Conservation (phyloP, 768 basidiomycete genomes). For the Trametes villosa region DNA sequence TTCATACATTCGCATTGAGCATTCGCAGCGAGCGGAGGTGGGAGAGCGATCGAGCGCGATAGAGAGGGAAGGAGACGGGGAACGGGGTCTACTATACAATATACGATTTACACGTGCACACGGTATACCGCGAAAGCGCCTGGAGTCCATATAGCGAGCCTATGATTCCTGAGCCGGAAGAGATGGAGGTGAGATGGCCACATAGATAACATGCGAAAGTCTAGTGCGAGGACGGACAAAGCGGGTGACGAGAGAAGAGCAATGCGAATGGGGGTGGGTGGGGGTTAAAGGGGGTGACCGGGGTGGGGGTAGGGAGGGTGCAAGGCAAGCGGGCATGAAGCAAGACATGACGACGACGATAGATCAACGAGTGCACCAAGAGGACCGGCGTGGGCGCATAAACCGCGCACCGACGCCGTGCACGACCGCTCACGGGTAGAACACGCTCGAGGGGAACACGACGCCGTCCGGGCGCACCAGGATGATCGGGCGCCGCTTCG, state of each 20-base stretch:
- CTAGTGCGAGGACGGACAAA: conserved; percentile 24
- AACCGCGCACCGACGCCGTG: background rate
- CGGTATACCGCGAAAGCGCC: too few species aligned
- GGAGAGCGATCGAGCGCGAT: too few species aligned
- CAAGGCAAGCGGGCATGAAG: background rate
- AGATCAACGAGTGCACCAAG: background rate
- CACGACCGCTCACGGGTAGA: conserved; percentile 66
- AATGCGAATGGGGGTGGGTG: conserved; percentile 13
- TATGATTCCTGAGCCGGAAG: conserved; percentile 10
- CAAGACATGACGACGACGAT: background rate
- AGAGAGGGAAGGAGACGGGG: too few species aligned
- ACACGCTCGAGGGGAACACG: conserved; percentile 80
- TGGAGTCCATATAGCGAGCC: background rate
- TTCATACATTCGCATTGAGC: too few species aligned
- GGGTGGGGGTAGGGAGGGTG: background rate
- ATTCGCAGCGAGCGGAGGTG: too few species aligned
- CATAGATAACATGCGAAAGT: conserved; percentile 23
- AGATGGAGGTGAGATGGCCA: conserved; percentile 1
- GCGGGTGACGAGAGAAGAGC: conserved; percentile 12
- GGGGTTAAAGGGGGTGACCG: background rate
- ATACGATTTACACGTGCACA: too few species aligned
- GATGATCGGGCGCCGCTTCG: conserved; percentile 78
- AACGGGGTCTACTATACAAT: too few species aligned
- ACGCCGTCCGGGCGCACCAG: conserved; percentile 85
- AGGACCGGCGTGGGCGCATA: background rate